These are phyloP conservation scores for Favolaschia claudopus DNA, from an alignment of 768 basidiomycete genomes.

Conservation along the genomic window DNA sequence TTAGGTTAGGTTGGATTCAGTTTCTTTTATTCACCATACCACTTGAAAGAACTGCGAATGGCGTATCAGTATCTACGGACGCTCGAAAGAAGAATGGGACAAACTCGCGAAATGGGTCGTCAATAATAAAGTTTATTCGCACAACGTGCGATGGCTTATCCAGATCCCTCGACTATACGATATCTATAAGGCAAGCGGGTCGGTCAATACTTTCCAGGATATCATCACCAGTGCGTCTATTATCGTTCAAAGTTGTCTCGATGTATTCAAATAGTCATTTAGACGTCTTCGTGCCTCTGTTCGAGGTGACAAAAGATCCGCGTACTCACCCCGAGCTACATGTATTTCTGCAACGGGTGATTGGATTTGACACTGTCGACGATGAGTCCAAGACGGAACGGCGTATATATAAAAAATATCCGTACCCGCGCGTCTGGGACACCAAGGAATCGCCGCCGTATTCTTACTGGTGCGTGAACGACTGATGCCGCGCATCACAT, in stretches of 20 bases:
- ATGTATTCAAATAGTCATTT: not conserved
- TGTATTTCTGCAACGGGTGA: slow-evolving; percentile 91
- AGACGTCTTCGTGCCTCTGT: slow-evolving; percentile 95
- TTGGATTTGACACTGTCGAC: slow-evolving; percentile 99
- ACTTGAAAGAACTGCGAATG: slow-evolving; percentile 87
- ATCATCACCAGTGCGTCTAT: slow-evolving; percentile 80
- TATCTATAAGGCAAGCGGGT: slow-evolving; percentile 90
- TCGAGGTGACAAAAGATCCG: slow-evolving; percentile 96
- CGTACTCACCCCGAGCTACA: slow-evolving; percentile 91
- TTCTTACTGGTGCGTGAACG: slow-evolving; percentile 79
- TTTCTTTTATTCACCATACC: not conserved
- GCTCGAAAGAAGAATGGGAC: slow-evolving; percentile 89
- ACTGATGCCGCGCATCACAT: no score
- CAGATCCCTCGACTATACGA: slow-evolving; percentile 96
- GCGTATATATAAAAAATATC: slow-evolving; percentile 92
- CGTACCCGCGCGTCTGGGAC: slow-evolving; percentile 91
- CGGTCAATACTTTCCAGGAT: slow-evolving; percentile 88
- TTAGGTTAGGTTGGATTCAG: no score
- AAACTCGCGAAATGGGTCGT: slow-evolving; percentile 98
- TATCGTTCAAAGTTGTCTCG: not conserved
- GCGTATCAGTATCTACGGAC: slow-evolving; percentile 95
- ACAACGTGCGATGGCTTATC: slow-evolving; percentile 98
- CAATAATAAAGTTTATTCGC: slow-evolving; percentile 90
- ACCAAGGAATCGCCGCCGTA: slow-evolving; percentile 91
- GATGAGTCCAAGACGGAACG: slow-evolving; percentile 96